Conservation (phyloP, 2,329 filamentous ascomycete species). For the Orbilia blumenaviensis region DNA sequence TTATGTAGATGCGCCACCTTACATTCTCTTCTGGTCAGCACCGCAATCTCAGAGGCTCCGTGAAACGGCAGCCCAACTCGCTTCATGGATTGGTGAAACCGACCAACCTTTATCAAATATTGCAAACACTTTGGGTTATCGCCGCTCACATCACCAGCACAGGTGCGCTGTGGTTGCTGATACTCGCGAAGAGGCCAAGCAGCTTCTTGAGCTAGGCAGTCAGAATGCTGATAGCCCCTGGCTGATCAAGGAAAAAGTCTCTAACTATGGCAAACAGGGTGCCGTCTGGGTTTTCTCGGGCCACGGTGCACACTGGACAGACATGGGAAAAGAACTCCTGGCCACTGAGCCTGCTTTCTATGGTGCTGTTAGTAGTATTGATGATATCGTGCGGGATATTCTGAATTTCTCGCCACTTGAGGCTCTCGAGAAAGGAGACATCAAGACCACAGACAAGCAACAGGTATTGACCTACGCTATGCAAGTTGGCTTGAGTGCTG, state of each 20-base stretch:
- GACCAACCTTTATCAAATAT: neutral
- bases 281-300: slow-evolving; percentile 62
- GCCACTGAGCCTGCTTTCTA: slow-evolving; percentile 25
- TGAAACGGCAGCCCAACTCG: slow-evolving; percentile 11
- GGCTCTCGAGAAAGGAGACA: slow-evolving; percentile 19
- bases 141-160: slow-evolving; percentile 17
- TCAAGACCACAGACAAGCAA: slow-evolving; percentile 25
- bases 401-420: slow-evolving; percentile 22
- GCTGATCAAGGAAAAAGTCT: slow-evolving; percentile 20
- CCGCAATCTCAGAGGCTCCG: slow-evolving; percentile 14
- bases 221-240: neutral
- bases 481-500: slow-evolving; percentile 59
- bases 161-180: slow-evolving; percentile 22
- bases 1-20: neutral
- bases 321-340: slow-evolving; percentile 62
- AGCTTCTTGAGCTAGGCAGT: slow-evolving; percentile 1
- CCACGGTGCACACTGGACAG: slow-evolving; percentile 64
- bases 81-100: neutral
- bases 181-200: neutral
- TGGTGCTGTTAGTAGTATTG: slow-evolving; percentile 13
- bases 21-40: slow-evolving; percentile 58
- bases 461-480: slow-evolving; percentile 60
- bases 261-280: slow-evolving; percentile 3
- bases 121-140: slow-evolving; percentile 1
- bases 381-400: slow-evolving; percentile 10